Evolutionary conservation across 208 protist genomes (phyloP), one percentile per base, ranked within the genome.

Genomic region (Trypanosomatidae sp.): DNA sequence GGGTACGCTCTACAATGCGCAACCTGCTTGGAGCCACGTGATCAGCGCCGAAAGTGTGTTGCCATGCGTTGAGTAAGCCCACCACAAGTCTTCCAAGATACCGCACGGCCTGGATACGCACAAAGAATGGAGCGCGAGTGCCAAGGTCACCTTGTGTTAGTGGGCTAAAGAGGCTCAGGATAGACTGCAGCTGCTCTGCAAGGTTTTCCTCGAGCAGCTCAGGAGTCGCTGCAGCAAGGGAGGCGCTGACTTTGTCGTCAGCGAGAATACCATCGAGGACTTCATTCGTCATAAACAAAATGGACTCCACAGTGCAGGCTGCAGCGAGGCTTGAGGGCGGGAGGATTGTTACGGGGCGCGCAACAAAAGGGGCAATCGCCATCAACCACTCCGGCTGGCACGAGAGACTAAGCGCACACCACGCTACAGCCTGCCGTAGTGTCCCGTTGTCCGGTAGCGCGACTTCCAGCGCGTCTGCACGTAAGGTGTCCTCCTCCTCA

Each of bases 211-310:
- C 41, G 6, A 67, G 46, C 25, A 28, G 47, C 28, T 52, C 33
- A n/a, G n/a, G 64, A 10, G 52, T 56, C n/a, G 52, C 28, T 19
- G 9, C 52, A 25, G 25, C 43, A 19, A 55, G 15, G 28, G 50
- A 44, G 30, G 39, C 2, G 49, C 70, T 53, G 47, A 66, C 39
- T 39, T 43, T 22, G 33, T 43, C 66, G 17, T 69, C 76, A 28
- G 71, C 74, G 50, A 91, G 79, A 9, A 78, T 28, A 41, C 77
- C 67, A 7, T 86, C 83, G 13, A 86, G 53, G 13, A 82, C 25
- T 50, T 84, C 76, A 41, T 77, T 67, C 44, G 74, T 62, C 6
- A 89, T 28, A 80, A 91, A 89, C 30, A 91, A 71, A 0, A 77
- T 65, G 28, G 62, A 62, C 65, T 89, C 84, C 33, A 76, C 62